Base-by-base conservation (phyloP, 371 early-diverging fungal genomes). In the Mucor plumbeus region DNA sequence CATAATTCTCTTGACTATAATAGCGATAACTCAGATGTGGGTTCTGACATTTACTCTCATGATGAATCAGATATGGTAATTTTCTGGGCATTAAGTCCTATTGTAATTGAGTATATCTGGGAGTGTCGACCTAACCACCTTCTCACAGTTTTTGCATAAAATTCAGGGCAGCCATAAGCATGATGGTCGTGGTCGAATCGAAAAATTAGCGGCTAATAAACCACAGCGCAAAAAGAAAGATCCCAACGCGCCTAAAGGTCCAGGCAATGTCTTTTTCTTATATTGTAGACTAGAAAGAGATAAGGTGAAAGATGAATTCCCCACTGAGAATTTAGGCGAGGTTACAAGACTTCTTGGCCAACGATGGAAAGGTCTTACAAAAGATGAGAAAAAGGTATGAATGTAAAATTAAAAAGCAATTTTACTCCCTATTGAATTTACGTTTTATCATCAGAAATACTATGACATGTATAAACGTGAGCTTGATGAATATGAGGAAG, bases 171-270 rank as follows among this genome's bases (percentile, higher is more conserved):
- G 26, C 50, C 50, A 50, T 1, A 50, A 50, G 26, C 17, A 7
- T n/a, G 57, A 57, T 19, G 50, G 50, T 26, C 50, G 50, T 50
- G 17, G 50, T 50, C 50, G 50, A 50, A 50, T 50, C 21, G 67
- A 58, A 17, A 40, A 26, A 7, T 44, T 48, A 7, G 58, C 59
- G n/a, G 58, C 43, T 50, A 62, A 47, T 33, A 78, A 81, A 40
- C 60, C 76, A 13, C 82, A 75, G 13, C 73, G 69, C 38, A 77
- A 75, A 41, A 82, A 82, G 59, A 83, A 78, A 58, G 90, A 90
- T 70, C 90, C 90, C 13, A 88, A 88, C 67, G 90, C 90, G 15
- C 90, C 90, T 33, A 86, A 85, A 75, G 80, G 89, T 0, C 88
- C 88, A n/a, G 85, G 87, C 34, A 90, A 90, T 68, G 90, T 88